phyloP scores from a whole-genome alignment of 1,284 basidiomycete species.

The Garcileccinum viscosum region DNA sequence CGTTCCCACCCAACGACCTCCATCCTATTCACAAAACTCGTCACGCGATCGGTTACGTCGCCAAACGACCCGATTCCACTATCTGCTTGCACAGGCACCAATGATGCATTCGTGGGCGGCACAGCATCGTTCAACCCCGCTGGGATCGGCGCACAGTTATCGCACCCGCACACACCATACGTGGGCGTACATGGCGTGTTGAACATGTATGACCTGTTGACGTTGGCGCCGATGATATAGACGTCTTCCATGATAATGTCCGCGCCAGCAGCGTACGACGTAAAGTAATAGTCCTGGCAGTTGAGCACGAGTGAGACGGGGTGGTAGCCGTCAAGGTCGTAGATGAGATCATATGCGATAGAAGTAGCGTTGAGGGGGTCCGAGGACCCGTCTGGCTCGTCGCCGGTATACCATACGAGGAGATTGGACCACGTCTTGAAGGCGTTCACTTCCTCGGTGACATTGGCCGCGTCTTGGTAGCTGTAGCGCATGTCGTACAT shows the following conservation, averaged over 20 bases:
- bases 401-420: conserved; percentile 78
- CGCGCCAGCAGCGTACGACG: conserved; percentile 61
- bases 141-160: conserved; percentile 53
- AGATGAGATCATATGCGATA: conserved; percentile 66
- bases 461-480: conserved; percentile 65
- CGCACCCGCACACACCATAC: conserved; percentile 76
- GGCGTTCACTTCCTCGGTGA: conserved; percentile 69
- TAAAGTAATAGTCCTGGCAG: conserved; percentile 74
- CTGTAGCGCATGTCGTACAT: conserved; percentile 80
- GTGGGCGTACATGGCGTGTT: conserved; percentile 62
- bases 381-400: conserved; percentile 75
- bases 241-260: conserved; percentile 67
- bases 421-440: conserved; percentile 73
- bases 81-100: conserved; percentile 28
- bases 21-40: conserved; percentile 62
- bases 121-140: conserved; percentile 35
- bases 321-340: conserved; percentile 75
- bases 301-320: conserved; percentile 81
- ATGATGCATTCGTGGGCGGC: conserved; percentile 35
- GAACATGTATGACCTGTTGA: conserved; percentile 64
- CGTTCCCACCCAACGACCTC: conserved; percentile 67
- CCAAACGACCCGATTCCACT: conserved; percentile 45
- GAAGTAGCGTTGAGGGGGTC: conserved; percentile 70
- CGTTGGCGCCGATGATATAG: conserved; percentile 72
- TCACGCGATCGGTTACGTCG: conserved; percentile 67